Conservation (phyloP, 176 grass and related monocot genomes). For the Phoenix roebelenii region DNA sequence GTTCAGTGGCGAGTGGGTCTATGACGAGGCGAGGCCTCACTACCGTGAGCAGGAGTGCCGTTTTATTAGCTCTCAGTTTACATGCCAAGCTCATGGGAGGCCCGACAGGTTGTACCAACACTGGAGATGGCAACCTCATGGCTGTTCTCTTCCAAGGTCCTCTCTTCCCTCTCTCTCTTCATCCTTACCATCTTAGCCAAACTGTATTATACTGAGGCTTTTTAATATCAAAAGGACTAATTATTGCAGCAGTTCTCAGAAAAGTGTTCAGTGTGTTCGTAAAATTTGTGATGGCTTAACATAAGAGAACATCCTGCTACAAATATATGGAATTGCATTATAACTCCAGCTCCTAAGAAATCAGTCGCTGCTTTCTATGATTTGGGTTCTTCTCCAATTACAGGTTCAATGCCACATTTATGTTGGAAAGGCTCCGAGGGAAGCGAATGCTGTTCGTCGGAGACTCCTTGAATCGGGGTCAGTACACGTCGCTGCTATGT, state of each 20-base stretch:
- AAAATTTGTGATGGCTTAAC: too few relatives aligned
- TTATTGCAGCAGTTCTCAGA: too few relatives aligned
- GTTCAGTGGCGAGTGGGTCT: slow-evolving; percentile 11
- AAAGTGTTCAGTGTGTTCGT: too few relatives aligned
- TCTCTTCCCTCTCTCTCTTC: too few relatives aligned
- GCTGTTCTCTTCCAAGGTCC: slow-evolving; percentile 11
- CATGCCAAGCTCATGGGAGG: slow-evolving; percentile 7
- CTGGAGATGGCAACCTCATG: slow-evolving; percentile 18
- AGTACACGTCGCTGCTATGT: slow-evolving; percentile 9
- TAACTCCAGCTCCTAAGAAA: too few relatives aligned
- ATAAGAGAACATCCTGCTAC: too few relatives aligned
- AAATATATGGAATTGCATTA: too few relatives aligned
- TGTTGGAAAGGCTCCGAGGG: slow-evolving; percentile 10
- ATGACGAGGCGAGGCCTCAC: slow-evolving; percentile 3
- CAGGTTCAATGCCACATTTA: slow-evolving; percentile 18
- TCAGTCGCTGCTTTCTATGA: too few relatives aligned
- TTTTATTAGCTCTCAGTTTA: slow-evolving; percentile 6
- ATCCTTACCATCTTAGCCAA: too few relatives aligned
- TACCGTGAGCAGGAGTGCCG: slow-evolving; percentile 2
- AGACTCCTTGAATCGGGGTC: slow-evolving; percentile 1
- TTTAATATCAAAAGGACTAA: too few relatives aligned
- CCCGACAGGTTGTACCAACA: not conserved
- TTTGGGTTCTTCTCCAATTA: not conserved
- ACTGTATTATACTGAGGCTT: too few relatives aligned
- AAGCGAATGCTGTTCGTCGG: slow-evolving; percentile 14